phyloP scores from a whole-genome alignment of 345 rosid species.

The Eutrema yunnanense region DNA sequence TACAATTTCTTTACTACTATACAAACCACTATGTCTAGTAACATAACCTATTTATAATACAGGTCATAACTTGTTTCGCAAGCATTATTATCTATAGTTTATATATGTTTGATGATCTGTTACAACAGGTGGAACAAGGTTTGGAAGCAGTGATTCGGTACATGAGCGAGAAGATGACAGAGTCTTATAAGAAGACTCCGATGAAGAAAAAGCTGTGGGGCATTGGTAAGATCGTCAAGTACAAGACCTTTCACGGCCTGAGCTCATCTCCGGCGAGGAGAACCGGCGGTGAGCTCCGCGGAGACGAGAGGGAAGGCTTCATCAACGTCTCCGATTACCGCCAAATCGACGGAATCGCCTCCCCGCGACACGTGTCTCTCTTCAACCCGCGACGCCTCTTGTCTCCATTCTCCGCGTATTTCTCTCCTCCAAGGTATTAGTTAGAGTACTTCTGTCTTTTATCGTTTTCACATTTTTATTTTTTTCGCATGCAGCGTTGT shows the following conservation, averaged over 20 bases:
- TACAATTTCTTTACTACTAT: not conserved
- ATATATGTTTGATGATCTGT: not conserved
- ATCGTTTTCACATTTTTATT: not conserved
- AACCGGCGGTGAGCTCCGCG: not conserved
- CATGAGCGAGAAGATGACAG: conserved; percentile 59
- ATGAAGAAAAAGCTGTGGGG: conserved; percentile 63
- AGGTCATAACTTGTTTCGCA: not conserved
- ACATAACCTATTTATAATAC: not conserved
- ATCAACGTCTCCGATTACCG: conserved; percentile 39
- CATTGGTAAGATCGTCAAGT: conserved; percentile 51
- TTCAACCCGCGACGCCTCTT: conserved; percentile 69
- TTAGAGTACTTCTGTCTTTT: not conserved
- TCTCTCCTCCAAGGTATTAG: conserved; percentile 30
- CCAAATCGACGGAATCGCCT: conserved; percentile 43
- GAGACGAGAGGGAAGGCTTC: conserved; percentile 39
- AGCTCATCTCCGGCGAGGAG: conserved; percentile 29
- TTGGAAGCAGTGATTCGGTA: conserved; percentile 53
- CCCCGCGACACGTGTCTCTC: conserved; percentile 52
- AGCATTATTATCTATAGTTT: not conserved
- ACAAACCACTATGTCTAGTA: not conserved
- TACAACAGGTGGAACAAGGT: conserved; percentile 44
- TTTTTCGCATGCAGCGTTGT: not conserved
- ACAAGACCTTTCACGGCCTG: conserved; percentile 42
- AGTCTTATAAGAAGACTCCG: conserved; percentile 30
- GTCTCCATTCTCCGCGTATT: conserved; percentile 35